Percentiles rank a stretch among this genome's conserved stretches.
Evolutionary conservation across 169 alveolate genomes (phyloP).

Genomic region (Cryptosporidium andersoni): DNA sequence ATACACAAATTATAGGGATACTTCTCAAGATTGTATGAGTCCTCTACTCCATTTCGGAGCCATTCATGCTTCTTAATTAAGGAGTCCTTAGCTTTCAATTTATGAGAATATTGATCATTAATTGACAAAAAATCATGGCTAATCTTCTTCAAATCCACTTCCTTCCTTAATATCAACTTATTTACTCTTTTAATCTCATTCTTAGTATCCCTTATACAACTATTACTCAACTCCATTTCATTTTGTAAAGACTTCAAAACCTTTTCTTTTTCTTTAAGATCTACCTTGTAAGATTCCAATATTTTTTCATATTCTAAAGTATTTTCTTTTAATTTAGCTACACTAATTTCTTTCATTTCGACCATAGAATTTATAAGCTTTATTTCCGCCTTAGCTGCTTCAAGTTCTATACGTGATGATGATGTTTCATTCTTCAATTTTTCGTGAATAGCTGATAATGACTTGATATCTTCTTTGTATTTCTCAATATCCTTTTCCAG

Average conservation of each 20-base stretch:
- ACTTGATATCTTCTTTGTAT: conserved; percentile 72
- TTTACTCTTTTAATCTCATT: conserved; percentile 75
- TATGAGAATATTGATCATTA: conserved; percentile 77
- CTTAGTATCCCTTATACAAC: conserved; percentile 74
- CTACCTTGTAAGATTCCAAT: conserved; percentile 72
- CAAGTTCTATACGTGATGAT: conserved; percentile 69
- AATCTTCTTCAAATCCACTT: conserved; percentile 76
- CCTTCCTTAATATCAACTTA: conserved; percentile 74
- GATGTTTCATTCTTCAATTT: conserved; percentile 63
- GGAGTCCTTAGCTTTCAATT: conserved; percentile 71
- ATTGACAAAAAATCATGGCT: conserved; percentile 76
- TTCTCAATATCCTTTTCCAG: conserved; percentile 70
- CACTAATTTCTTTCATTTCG: conserved; percentile 50
- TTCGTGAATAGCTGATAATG: conserved; percentile 64
- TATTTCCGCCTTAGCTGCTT: conserved; percentile 66
- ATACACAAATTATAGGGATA: conserved; percentile 76
- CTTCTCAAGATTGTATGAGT: conserved; percentile 77
- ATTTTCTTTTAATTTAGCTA: conserved; percentile 65
- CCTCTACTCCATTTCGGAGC: conserved; percentile 20
- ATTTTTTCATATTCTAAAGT: conserved; percentile 70
- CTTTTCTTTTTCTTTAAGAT: conserved; percentile 70
- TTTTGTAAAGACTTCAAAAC: conserved; percentile 70
- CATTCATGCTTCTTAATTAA: conserved; percentile 42
- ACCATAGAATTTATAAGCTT: conserved; percentile 67
- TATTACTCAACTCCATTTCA: conserved; percentile 76